Conservation (phyloP, 1,139 yeast species). For the Blastobotrys capitulatus region DNA sequence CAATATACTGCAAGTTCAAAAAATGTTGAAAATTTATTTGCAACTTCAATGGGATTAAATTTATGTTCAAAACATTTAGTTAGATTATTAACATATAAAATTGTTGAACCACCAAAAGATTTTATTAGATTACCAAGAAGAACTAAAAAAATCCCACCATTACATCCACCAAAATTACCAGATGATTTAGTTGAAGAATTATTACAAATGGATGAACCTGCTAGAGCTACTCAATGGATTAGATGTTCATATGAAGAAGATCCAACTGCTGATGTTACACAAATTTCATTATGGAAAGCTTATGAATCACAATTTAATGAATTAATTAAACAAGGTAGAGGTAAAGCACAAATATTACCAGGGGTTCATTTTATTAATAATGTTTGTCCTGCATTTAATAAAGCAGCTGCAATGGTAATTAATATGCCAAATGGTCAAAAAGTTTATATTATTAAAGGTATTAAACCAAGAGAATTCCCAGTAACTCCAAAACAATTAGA, state of each 20-base stretch:
- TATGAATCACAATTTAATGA: conserved; percentile 78
- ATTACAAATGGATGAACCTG: conserved; percentile 70
- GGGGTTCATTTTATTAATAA: conserved; percentile 97
- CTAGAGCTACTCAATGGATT: conserved; percentile 92
- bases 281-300: conserved; percentile 92
- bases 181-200: conserved; percentile 58
- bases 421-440: conserved; percentile 52
- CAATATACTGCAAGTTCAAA: conserved; percentile 55
- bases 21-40: conserved; percentile 30
- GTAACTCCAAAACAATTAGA: conserved; percentile 36
- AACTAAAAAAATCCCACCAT: conserved; percentile 38
- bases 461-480: conserved; percentile 56
- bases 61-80: conserved; percentile 46
- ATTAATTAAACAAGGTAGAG: conserved; percentile 40
- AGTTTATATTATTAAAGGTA: conserved; percentile 88
- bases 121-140: conserved; percentile 36
- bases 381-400: conserved; percentile 85
- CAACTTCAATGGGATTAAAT: conserved; percentile 33
- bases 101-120: conserved; percentile 33
- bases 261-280: conserved; percentile 80
- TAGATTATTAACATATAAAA: conserved; percentile 52
- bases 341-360: conserved; percentile 58
- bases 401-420: conserved; percentile 91
- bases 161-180: conserved; percentile 64
- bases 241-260: conserved; percentile 84